Percentiles rank a stretch among this genome's conserved stretches.
phyloP scores from a whole-genome alignment of 1,284 basidiomycete genomes.

The Sutorius eximius region DNA sequence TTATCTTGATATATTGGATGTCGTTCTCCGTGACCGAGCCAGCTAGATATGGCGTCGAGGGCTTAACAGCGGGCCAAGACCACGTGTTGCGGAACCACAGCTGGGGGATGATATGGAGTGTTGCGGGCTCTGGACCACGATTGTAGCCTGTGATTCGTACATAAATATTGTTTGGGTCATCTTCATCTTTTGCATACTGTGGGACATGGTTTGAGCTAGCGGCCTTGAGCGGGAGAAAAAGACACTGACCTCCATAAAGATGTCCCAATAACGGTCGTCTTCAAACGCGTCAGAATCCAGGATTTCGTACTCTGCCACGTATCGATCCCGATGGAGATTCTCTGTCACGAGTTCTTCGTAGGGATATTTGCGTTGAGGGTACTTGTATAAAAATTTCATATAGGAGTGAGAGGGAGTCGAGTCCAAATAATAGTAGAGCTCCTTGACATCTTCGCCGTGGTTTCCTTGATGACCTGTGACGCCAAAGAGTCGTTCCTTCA shows the following conservation, averaged over 20 bases:
- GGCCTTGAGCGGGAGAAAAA: background rate
- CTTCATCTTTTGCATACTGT: constrained; percentile 96
- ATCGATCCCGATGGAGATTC: constrained; percentile 78
- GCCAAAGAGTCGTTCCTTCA: constrained; percentile 95
- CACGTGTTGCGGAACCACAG: constrained; percentile 98
- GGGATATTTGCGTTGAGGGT: constrained; percentile 89
- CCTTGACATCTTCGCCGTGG: constrained; percentile 98
- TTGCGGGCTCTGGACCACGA: constrained; percentile 94
- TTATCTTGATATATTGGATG: constrained; percentile 67
- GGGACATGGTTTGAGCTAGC: background rate
- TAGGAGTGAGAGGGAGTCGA: constrained; percentile 98
- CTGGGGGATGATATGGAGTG: constrained; percentile 92
- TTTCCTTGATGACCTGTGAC: constrained; percentile 97
- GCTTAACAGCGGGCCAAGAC: constrained; percentile 89
- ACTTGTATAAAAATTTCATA: constrained; percentile 99
- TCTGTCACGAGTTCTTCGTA: constrained; percentile 93
- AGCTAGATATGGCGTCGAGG: constrained; percentile 72
- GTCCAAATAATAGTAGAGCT: constrained; percentile 97
- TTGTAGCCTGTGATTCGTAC: constrained; percentile 97
- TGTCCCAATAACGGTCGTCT: constrained; percentile 96
- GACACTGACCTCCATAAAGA: constrained; percentile 83
- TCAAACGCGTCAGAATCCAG: constrained; percentile 92
- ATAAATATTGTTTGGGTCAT: constrained; percentile 85
- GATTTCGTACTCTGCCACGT: constrained; percentile 92
- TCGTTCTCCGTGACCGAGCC: constrained; percentile 53